Conservation (phyloP, 176 grass and related monocot species). For the Panicum miliaceum region DNA sequence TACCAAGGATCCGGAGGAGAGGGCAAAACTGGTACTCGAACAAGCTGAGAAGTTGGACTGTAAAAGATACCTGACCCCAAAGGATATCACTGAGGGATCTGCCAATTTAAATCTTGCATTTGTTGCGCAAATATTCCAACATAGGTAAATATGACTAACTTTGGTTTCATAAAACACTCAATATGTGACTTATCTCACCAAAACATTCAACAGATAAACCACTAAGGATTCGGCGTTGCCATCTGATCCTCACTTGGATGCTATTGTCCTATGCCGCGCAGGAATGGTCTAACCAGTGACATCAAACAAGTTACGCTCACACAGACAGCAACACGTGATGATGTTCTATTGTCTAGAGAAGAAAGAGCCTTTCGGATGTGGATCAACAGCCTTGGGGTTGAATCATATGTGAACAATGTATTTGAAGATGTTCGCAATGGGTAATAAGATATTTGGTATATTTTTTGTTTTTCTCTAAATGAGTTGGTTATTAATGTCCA, state of each 20-base stretch:
- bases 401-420: slow-evolving; percentile 94
- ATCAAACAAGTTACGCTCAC: slow-evolving; percentile 66
- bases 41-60: slow-evolving; percentile 97
- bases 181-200: neutral
- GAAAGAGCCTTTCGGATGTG: slow-evolving; percentile 97
- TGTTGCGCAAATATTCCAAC: slow-evolving; percentile 98
- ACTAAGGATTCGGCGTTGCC: slow-evolving; percentile 18
- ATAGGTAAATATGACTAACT: slow-evolving; percentile 58
- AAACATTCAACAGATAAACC: slow-evolving; percentile 3
- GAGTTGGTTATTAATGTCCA: slow-evolving; percentile 11
- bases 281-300: slow-evolving; percentile 93
- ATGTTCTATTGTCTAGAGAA: slow-evolving; percentile 90
- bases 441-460: slow-evolving; percentile 50
- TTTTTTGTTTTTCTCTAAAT: slow-evolving; percentile 32
- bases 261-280: slow-evolving; percentile 38
- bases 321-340: slow-evolving; percentile 65
- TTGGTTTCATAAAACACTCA: slow-evolving; percentile 11
- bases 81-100: slow-evolving; percentile 97
- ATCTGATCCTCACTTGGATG: slow-evolving; percentile 33
- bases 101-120: slow-evolving; percentile 99
- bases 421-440: slow-evolving; percentile 97
- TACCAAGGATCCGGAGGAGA: slow-evolving; percentile 77
- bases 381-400: slow-evolving; percentile 97
- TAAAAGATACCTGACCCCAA: slow-evolving; percentile 92
- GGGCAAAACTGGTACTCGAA: slow-evolving; percentile 94